phyloP scores from a whole-genome alignment of 2,329 filamentous ascomycete genomes.

The Beauveria bassiana region DNA sequence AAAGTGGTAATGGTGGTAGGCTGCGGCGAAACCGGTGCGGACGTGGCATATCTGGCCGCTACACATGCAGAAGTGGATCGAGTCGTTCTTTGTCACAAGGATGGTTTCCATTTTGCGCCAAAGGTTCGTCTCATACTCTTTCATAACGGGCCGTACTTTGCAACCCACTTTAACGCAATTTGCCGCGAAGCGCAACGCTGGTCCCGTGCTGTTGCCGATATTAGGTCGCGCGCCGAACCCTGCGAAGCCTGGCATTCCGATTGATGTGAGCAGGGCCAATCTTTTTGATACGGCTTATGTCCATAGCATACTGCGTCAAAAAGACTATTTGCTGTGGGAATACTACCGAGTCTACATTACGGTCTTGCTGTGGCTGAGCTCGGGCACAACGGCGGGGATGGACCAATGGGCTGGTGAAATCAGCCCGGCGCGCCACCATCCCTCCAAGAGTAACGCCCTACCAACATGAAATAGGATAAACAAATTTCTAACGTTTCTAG shows the following conservation, averaged over 20 bases:
- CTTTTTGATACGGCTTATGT: conserved; percentile 40
- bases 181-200: conserved; percentile 13
- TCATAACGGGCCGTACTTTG: not conserved
- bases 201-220: conserved; percentile 15
- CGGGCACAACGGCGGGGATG: conserved; percentile 30
- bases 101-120: conserved; percentile 33
- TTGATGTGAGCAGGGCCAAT: conserved; percentile 34
- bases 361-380: conserved; percentile 23
- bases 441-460: conserved; percentile 16
- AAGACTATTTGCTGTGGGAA: conserved; percentile 29
- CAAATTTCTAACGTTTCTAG: conserved; percentile 15
- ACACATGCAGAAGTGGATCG: conserved; percentile 27
- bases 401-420: conserved; percentile 36
- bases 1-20: conserved; percentile 35
- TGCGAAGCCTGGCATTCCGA: conserved; percentile 27
- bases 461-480: too few species aligned
- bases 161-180: not conserved
- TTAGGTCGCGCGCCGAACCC: conserved; percentile 13
- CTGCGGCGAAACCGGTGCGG: conserved; percentile 36
- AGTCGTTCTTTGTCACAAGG: conserved; percentile 34
- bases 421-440: conserved; percentile 23
- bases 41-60: conserved; percentile 34
- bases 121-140: conserved; percentile 22
- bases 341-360: conserved; percentile 35
- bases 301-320: conserved; percentile 29